Base-by-base conservation (phyloP, 345 rosid species). In the Pistacia integerrima region DNA sequence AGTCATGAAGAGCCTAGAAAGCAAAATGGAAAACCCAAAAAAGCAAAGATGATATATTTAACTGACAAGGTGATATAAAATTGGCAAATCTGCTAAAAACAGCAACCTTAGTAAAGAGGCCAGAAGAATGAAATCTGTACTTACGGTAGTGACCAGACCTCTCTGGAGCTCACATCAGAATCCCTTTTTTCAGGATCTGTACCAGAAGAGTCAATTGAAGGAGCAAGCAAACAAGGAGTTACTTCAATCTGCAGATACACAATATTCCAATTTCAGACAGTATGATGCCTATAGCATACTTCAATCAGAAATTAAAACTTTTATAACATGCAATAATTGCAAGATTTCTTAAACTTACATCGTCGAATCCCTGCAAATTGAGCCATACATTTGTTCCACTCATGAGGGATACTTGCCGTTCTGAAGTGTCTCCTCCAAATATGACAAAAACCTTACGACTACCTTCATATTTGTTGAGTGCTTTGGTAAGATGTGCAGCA, bases 321-420 rank as follows among this genome's bases (percentile, higher is more conserved):
- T 25, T 25, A 71, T n/a, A 41, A 57, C 13, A 55, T 38, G 64
- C 62, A 73, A 60, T 52, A 52, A 20, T 51, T 8, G 59, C 58
- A 74, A 46, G 71, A 67, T 69, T 66, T 56, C 64, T 28, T 54
- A 11, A 80, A 81, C 98, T 90, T 88, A 95, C 98, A 85, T 95
- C 91, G 60, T 63, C 83, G 82, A 85, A 92, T 76, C 90, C 87
- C 81, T 84, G 95, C 94, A 95, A 80, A 82, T 93, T 93, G 67
- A 93, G 94, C 98, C 97, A 95, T 60, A 93, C 90, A 74, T 93
- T 95, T 73, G 99, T 95, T 84, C 97, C 99, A 30, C 99, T 95
- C 89, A 95, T 89, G 71, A 95, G 92, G 75, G 99, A 95, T 36
- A 95, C 98, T 88, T 95, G 99, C 77, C 99, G 91, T 86, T 95